phyloP scores from a whole-genome alignment of 306 rosid genomes.

The Corylus avellana region DNA sequence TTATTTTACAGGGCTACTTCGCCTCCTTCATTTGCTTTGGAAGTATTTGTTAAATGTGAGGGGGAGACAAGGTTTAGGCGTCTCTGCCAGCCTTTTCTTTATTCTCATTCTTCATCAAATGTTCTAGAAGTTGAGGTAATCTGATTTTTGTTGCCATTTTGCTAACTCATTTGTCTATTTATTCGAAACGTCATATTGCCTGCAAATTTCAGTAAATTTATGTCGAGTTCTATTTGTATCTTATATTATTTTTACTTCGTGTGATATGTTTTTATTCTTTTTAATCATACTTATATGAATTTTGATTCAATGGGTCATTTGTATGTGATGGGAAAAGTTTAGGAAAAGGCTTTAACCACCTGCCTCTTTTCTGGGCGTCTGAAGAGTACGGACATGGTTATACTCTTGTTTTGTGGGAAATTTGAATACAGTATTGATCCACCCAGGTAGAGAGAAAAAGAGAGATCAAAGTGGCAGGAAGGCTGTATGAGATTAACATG shows the following conservation, averaged over 20 bases:
- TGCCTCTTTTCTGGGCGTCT: not conserved
- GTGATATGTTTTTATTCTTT: not conserved
- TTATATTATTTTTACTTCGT: not conserved
- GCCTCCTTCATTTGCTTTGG: slow-evolving; percentile 98
- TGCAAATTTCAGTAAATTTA: slow-evolving; percentile 17
- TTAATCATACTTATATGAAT: not conserved
- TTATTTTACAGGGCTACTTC: slow-evolving; percentile 71
- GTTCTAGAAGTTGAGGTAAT: slow-evolving; percentile 98
- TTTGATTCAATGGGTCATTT: not conserved
- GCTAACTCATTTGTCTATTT: slow-evolving; percentile 22
- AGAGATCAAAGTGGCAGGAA: no score
- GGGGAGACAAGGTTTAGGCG: slow-evolving; percentile 99
- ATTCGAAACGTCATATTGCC: not conserved
- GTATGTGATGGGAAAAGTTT: not conserved
- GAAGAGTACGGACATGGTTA: not conserved
- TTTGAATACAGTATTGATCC: not conserved
- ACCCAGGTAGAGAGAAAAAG: not conserved
- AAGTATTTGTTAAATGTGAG: slow-evolving; percentile 96
- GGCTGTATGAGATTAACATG: no score
- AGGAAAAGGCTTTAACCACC: not conserved
- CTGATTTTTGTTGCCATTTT: slow-evolving; percentile 19
- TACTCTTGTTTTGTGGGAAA: not conserved
- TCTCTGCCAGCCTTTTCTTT: slow-evolving; percentile 94
- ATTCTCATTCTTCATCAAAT: slow-evolving; percentile 96
- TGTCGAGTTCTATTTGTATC: not conserved